Evolutionary conservation across 371 early-diverging fungal species (phyloP), one percentile per base, ranked within the genome.

Genomic region (Mucor circinelloides): DNA sequence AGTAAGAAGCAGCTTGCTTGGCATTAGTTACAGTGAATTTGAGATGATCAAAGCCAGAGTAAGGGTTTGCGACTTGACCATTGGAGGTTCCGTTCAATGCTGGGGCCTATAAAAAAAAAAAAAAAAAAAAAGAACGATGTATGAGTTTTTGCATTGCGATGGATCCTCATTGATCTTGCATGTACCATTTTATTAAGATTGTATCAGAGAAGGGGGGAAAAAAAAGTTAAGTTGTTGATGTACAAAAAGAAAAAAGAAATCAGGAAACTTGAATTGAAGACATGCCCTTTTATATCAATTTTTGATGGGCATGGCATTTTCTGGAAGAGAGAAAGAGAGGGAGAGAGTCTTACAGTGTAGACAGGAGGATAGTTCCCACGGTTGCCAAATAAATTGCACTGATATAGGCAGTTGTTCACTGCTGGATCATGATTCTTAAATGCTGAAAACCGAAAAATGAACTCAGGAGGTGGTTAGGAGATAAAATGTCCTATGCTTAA

Each of bases 1-100:
- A 95, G 85, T 85, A 97, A 64, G 94, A 89, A 55, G 98, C 98
- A 44, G 97, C 99, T 78, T 95, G 96, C 81, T 95, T 95, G 66
- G 96, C 96, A 75, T 95, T 95, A 56, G 94, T 93, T 34, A 95
- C 96, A 83, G 93, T 94, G 73, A 94, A 93, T 60, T 83, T 83
- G 30, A 95, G 73, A 73, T 95, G 95, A 78, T 95, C 92, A 70
- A 87, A 91, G 25, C 85, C 84, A 62, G 79, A 67, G 60, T 72
- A 84, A 50, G 66, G 72, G 63, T 74, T 76, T 55, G 46, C 68
- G 30, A 56, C 59, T 46, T 69, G 65, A 21, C 48, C 66, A 56
- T 59, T 58, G 21, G 64, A 65, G 52, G 56, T 56, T 52, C 36
- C 50, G 52, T 69, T 74, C 17, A 72, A 44, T 64, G 72, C 28